Conservation (phyloP, 2,329 filamentous ascomycete genomes). For the Calonectria ilicicola region DNA sequence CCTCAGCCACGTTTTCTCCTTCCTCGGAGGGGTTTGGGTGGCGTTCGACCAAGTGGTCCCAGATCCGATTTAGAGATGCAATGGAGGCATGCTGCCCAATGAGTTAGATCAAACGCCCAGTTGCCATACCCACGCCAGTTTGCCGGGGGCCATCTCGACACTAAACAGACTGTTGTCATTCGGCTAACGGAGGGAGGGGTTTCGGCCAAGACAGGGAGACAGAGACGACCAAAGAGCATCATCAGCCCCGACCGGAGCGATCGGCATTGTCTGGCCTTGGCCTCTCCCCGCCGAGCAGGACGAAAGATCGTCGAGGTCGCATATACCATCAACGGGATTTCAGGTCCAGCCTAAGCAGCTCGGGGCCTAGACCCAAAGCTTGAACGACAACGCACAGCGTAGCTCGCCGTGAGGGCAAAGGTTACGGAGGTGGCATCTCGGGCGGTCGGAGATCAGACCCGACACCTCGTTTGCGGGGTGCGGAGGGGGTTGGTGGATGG, state of each 20-base stretch:
- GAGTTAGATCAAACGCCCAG: background rate
- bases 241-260: background rate
- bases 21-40: slow-evolving; percentile 21
- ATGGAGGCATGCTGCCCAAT: slow-evolving; percentile 5
- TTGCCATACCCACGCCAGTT: background rate
- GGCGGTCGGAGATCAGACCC: background rate
- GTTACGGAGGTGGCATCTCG: background rate
- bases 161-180: background rate
- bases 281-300: slow-evolving; percentile 2
- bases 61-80: background rate
- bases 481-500: slow-evolving; percentile 18
- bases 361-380: slow-evolving; percentile 25
- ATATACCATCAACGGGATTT: slow-evolving; percentile 27
- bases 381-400: background rate
- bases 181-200: background rate
- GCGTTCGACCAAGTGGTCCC: slow-evolving; percentile 27
- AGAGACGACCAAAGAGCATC: background rate
- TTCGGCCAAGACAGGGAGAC: too few species aligned
- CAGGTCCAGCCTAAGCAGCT: slow-evolving; percentile 28
- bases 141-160: background rate
- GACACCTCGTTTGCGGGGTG: slow-evolving; percentile 14
- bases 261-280: background rate
- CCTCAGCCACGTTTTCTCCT: slow-evolving; percentile 41
- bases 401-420: background rate
- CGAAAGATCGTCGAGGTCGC: slow-evolving; percentile 17